These are phyloP conservation scores for Parasitella parasitica DNA, from an alignment of 371 early-diverging fungal genomes.

Conservation along the genomic window DNA sequence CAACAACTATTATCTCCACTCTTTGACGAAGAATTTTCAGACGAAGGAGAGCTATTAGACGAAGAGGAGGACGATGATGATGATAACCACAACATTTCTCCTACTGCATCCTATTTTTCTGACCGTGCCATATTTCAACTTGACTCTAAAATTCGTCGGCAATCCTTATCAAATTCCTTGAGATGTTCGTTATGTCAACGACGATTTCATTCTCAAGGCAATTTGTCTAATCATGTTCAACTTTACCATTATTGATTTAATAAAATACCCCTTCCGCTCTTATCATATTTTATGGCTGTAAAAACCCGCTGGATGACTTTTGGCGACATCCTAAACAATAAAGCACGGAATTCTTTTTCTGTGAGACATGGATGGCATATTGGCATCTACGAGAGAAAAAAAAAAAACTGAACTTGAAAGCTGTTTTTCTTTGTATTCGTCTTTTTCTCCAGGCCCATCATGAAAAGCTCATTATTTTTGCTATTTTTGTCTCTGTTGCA, in stretches of 20 bases:
- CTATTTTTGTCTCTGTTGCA: background rate
- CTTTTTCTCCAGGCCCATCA: background rate
- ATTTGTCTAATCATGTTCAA: constrained; percentile 20
- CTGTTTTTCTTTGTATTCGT: background rate
- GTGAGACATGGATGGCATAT: background rate
- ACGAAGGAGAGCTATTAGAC: background rate
- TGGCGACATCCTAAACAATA: too few species aligned
- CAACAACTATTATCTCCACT: background rate
- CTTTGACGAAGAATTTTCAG: background rate
- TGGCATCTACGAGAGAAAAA: too few species aligned
- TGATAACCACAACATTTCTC: background rate
- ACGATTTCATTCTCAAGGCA: constrained; percentile 27
- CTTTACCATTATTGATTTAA: constrained; percentile 19
- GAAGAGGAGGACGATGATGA: background rate
- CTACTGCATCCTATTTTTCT: constrained; percentile 9
- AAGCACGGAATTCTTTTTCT: background rate
- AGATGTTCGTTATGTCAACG: constrained; percentile 26
- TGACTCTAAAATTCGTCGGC: background rate
- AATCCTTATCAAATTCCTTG: constrained; percentile 15
- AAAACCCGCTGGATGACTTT: too few species aligned
- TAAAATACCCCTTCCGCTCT: background rate
- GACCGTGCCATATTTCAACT: constrained; percentile 3
- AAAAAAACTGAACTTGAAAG: background rate
- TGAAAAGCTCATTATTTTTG: constrained; percentile 5
- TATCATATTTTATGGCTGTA: background rate